phyloP scores from a whole-genome alignment of 352 stramenopile species.

The Phytophthora aleatoria region DNA sequence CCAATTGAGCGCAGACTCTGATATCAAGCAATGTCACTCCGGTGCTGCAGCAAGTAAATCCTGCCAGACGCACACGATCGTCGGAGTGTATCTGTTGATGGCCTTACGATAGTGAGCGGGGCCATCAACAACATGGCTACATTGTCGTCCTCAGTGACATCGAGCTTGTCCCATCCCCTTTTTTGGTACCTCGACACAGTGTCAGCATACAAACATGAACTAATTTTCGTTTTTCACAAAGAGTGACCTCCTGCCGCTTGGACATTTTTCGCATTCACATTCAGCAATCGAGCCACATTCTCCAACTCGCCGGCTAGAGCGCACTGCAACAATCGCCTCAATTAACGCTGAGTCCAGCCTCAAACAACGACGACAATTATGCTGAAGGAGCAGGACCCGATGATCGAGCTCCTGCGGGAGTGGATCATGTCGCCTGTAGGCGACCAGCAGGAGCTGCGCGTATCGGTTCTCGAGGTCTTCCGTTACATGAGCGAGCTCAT shows the following conservation, averaged over 20 bases:
- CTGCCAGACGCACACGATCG: not conserved
- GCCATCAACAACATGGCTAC: conserved; percentile 16
- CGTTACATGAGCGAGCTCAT: conserved; percentile 79
- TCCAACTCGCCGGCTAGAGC: conserved; percentile 5
- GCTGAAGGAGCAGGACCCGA: conserved; percentile 86
- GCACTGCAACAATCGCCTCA: not conserved
- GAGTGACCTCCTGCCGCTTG: conserved; percentile 5
- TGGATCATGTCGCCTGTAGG: conserved; percentile 83
- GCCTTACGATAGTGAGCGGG: not conserved
- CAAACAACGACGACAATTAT: conserved; percentile 32
- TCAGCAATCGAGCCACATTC: conserved; percentile 11
- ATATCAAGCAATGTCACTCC: not conserved
- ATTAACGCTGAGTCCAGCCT: not conserved
- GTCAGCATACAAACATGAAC: conserved; percentile 5
- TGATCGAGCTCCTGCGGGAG: conserved; percentile 87
- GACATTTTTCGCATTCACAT: not conserved
- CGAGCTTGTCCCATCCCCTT: not conserved
- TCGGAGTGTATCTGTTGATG: not conserved
- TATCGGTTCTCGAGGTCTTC: conserved; percentile 74
- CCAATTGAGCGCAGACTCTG: not conserved
- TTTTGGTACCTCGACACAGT: conserved; percentile 6
- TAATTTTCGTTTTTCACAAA: not conserved
- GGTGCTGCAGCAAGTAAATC: not conserved
- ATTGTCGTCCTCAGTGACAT: not conserved
- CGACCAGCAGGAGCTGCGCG: conserved; percentile 58